Evolutionary conservation across 2,329 filamentous ascomycete genomes (phyloP).

Genomic region (Fusarium chuoi): DNA sequence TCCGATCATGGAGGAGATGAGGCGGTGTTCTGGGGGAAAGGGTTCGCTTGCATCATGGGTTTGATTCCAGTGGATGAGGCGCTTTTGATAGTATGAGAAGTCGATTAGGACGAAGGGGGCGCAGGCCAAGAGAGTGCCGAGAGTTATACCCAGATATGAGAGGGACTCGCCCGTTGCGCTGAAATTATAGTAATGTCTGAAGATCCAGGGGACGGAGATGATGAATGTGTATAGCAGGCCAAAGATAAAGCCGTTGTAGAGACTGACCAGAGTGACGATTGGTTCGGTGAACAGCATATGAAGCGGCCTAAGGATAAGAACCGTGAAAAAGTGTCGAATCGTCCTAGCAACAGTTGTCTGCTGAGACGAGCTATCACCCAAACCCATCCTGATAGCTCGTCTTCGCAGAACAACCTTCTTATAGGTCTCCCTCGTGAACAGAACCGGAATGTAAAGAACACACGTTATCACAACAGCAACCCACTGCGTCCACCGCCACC

Average conservation of each 20-base stretch:
- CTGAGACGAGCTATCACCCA: conserved; percentile 25
- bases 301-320: conserved; percentile 24
- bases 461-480: conserved; percentile 11
- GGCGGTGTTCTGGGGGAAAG: conserved; percentile 9
- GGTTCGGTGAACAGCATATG: conserved; percentile 30
- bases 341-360: conserved; percentile 3
- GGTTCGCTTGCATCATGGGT: neutral
- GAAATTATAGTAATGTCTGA: conserved; percentile 18
- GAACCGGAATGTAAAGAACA: conserved; percentile 11
- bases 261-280: conserved; percentile 21
- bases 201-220: conserved; percentile 27
- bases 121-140: conserved; percentile 20
- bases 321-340: conserved; percentile 18
- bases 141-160: conserved; percentile 22
- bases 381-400: conserved; percentile 17
- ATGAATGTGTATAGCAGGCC: conserved; percentile 28
- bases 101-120: conserved; percentile 22
- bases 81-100: conserved; percentile 27
- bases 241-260: conserved; percentile 33
- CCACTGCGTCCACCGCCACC: conserved; percentile 35
- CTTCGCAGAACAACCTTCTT: conserved; percentile 21
- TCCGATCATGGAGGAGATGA: conserved; percentile 22
- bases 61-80: neutral
- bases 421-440: conserved; percentile 28
- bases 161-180: conserved; percentile 1